Evolutionary conservation across 768 basidiomycete genomes (phyloP), one percentile per base, ranked within the genome.

Genomic region (Hygrophorus pudorinus): DNA sequence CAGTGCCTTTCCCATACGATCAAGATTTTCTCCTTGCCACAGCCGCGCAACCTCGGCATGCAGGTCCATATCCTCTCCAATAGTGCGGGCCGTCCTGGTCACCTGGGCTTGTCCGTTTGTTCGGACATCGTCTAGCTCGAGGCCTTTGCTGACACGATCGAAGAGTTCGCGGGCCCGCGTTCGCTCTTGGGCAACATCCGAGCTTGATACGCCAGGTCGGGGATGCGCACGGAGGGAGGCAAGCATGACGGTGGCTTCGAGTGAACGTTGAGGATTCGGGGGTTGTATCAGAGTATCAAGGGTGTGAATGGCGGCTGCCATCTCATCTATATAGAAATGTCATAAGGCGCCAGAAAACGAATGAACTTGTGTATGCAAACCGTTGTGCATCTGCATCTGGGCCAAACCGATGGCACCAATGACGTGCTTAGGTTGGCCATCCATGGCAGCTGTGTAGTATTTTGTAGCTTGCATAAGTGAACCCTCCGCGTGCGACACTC

Each of bases 11-110:
- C 75, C 66, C 44, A 85, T 81, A 41, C 82, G 78, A 20, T 87
- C 87, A 11, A 82, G 51, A 55, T 72, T 81, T 47, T 92, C 87
- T 2, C 75, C 80, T 54, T 87, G 85, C 86, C 91, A 97, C 44
- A 96, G 60, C 37, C 81, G 77, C 9, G 90, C 90, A 48, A 97
- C 80, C 59, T 97, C 93, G n/a, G 81, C 65, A 51, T 89, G 84
- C 74, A 97, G 78, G 48, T 94, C 86, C 41, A 85, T 66, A 54
- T 99, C 94, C 11, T 85, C 78, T 0, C 69, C 68, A 39, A 91
- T 72, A 16, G 67, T 73, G 16, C 75, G 71, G 4, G 79, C 66
- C 2, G 66, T 48, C 49, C 66, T 67, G 44, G 54, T 65, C 5
- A 56, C 4, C 24, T 24, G 51, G 8, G 53, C 54, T 35, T 69